Percentiles rank a stretch among this genome's conserved stretches.
phyloP scores from a whole-genome alignment of 345 rosid species.

The Rhodamnia rubescens region DNA sequence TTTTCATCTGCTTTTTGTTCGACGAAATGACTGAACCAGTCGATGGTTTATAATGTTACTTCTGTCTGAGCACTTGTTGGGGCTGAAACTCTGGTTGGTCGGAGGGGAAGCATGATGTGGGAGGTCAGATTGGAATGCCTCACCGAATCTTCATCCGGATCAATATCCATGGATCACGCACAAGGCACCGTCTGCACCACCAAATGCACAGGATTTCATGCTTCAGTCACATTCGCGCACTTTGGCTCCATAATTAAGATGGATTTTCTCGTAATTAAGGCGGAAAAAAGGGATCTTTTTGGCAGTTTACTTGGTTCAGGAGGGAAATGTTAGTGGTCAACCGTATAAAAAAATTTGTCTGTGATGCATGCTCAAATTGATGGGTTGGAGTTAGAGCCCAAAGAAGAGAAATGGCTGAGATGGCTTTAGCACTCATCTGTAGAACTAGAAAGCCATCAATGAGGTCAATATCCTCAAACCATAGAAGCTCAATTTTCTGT shows the following conservation, averaged over 20 bases:
- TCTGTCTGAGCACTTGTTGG: background rate
- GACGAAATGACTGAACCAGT: background rate
- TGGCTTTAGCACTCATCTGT: background rate
- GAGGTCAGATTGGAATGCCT: background rate
- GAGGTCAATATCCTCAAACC: background rate
- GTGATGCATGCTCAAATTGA: background rate
- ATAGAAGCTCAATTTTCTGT: background rate
- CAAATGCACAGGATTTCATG: background rate
- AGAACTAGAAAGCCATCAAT: background rate
- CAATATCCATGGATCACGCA: background rate
- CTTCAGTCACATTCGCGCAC: background rate
- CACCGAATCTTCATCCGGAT: background rate
- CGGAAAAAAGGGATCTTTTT: background rate
- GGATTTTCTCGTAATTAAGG: accelerated
- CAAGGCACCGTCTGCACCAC: background rate
- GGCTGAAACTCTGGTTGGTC: background rate
- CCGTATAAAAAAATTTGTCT: background rate
- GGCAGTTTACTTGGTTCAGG: background rate
- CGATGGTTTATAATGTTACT: background rate
- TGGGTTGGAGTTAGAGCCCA: background rate
- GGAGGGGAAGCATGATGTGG: background rate
- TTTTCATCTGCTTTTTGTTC: too few relatives aligned
- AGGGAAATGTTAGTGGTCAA: background rate
- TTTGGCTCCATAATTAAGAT: background rate
- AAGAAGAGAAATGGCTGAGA: background rate